Evolutionary conservation across 345 rosid genomes (phyloP), one percentile per base, ranked within the genome.

Genomic region (Bruguiera gymnorhiza): DNA sequence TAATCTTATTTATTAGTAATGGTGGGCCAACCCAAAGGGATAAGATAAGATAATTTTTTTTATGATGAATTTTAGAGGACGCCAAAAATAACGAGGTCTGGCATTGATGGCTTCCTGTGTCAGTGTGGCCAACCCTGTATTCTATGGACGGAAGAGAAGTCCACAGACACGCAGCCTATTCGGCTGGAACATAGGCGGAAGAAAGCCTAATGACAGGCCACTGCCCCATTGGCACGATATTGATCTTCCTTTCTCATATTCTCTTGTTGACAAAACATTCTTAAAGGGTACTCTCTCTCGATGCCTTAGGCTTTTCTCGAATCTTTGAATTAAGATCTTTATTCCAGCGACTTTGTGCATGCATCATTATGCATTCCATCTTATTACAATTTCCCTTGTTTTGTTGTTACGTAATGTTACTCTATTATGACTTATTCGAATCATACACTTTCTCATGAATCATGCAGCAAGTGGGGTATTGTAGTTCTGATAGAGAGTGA

Each of bases 181-280:
- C 67, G 83, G 81, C 67, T 88, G 94, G 96, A 88, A 86, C 74
- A 23, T 72, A 2, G 87, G 85, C 70, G 83, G 78, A 71, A 81
- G 79, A 66, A 70, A 39, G 61, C 50, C 37, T 37, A 70, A 79
- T 43, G 68, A 80, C 31, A 76, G 31, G 53, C 88, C 85, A 32
- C 79, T 75, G 46, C 83, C 83, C 2, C 77, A 71, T 70, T 87
- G 87, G 65, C 79, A 88, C 8, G 85, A 83, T 9, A 18, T 77
- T 19, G 75, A 86, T 70, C 82, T 87, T 70, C 93, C 96, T 36
- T 88, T 89, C 83, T 70, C 92, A 43, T 80, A 70, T 65, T 84
- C 94, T 52, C 87, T 92, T 30, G 85, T 88, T 34, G 79, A 76
- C 61, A 82, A 77, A 54, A 92, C 97, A 31, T 92, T 89, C 84